Percentiles rank a stretch among this genome's conserved stretches.
Conservation (phyloP, 345 rosid genomes). For the Populus ilicifolia region DNA sequence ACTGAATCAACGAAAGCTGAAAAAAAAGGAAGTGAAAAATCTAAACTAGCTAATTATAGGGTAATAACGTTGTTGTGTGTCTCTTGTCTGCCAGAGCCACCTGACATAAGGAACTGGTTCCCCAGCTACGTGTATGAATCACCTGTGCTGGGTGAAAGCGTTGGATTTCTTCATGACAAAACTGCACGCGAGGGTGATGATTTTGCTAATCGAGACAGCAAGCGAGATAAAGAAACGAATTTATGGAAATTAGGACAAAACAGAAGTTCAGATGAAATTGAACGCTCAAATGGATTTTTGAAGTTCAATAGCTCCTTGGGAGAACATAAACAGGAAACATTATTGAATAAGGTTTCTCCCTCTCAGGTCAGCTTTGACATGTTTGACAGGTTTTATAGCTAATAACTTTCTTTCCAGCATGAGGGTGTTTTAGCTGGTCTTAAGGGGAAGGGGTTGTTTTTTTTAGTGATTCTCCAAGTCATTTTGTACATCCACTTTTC, state of each 20-base stretch:
- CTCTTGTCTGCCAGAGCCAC: constrained; percentile 21
- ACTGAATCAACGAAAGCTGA: not conserved
- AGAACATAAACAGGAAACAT: constrained; percentile 4
- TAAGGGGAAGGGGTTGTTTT: not conserved
- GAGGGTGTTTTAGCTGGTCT: not conserved
- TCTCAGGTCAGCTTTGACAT: not conserved
- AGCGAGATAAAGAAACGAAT: constrained; percentile 19
- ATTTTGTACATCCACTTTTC: not conserved
- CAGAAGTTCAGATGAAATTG: constrained; percentile 10
- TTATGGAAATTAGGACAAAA: not conserved
- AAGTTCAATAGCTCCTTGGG: not conserved
- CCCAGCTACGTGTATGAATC: constrained; percentile 45
- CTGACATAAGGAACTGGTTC: constrained; percentile 54
- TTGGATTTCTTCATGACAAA: constrained; percentile 15
- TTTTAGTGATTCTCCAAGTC: not conserved
- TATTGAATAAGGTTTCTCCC: constrained; percentile 6
- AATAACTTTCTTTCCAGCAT: not conserved
- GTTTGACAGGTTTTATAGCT: not conserved
- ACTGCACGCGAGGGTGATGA: constrained; percentile 22
- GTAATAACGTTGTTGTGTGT: not conserved
- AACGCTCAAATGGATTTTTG: constrained; percentile 13
- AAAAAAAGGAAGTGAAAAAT: not conserved
- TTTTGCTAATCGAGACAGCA: constrained; percentile 29
- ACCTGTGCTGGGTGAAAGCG: constrained; percentile 30
- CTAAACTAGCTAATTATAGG: not conserved